Evolutionary conservation across 345 rosid genomes (phyloP).

Genomic region (Gossypium australe): DNA sequence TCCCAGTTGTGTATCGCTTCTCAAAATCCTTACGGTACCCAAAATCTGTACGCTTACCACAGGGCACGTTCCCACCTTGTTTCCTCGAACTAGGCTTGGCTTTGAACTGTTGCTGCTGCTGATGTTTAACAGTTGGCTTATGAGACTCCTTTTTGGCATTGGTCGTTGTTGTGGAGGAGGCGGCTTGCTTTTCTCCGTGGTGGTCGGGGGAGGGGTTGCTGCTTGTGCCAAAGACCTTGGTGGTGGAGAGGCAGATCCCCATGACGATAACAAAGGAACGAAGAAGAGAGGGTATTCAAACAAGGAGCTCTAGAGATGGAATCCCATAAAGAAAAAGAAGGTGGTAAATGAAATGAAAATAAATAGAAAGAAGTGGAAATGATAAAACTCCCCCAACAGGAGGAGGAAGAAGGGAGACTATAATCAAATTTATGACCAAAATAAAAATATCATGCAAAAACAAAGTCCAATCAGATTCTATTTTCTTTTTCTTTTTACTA

Average conservation of each 20-base stretch:
- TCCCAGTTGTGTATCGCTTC: slow-evolving; percentile 57
- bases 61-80: slow-evolving; percentile 41
- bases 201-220: slow-evolving; percentile 27
- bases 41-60: slow-evolving; percentile 69
- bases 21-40: slow-evolving; percentile 82
- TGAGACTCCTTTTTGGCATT: neutral
- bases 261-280: slow-evolving; percentile 19
- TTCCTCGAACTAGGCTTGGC: neutral
- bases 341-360: neutral
- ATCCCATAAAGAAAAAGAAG: neutral
- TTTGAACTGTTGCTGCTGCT: slow-evolving; percentile 11
- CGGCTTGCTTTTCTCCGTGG: slow-evolving; percentile 16
- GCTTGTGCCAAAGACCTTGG: slow-evolving; percentile 54
- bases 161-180: neutral
- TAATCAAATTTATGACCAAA: neutral
- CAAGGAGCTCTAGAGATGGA: neutral
- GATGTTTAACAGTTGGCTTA: slow-evolving; percentile 1
- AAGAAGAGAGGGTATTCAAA: neutral
- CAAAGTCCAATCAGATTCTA: no score
- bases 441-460: neutral
- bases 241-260: slow-evolving; percentile 77
- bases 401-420: neutral
- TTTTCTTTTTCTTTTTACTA: neutral
- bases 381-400: neutral
- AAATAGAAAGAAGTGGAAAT: neutral